These are phyloP conservation scores for Opeltia flavorubescens DNA, from an alignment of 495 filamentous ascomycete genomes.

Conservation along the genomic window DNA sequence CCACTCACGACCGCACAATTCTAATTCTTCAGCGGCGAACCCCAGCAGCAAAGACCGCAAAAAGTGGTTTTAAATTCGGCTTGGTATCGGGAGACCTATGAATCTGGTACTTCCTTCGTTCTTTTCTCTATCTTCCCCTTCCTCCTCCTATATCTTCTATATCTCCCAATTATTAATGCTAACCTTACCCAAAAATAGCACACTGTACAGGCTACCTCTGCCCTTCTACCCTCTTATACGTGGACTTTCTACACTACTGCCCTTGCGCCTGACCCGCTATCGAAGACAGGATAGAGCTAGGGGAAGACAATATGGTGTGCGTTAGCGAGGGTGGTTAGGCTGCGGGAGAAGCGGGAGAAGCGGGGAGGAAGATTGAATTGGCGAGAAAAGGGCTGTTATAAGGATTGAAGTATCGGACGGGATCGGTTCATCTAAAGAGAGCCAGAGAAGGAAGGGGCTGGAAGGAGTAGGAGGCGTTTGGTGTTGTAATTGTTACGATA, in stretches of 20 bases:
- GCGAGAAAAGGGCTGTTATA: constrained; percentile 71
- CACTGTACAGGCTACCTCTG: constrained; percentile 76
- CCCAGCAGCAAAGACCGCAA: constrained; percentile 49
- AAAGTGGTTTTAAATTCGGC: constrained; percentile 65
- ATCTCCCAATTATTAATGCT: constrained; percentile 5
- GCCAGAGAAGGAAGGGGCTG: not conserved
- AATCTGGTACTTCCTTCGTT: constrained; percentile 31
- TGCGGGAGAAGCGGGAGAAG: constrained; percentile 54
- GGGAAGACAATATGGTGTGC: constrained; percentile 68
- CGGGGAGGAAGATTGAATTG: constrained; percentile 64
- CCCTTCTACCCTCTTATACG: constrained; percentile 79
- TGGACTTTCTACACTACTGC: constrained; percentile 87
- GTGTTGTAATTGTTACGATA: no score
- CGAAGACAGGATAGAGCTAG: constrained; percentile 81
- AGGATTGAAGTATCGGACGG: no score
- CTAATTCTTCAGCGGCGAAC: constrained; percentile 52
- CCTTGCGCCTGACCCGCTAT: constrained; percentile 68
- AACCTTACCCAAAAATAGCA: constrained; percentile 25
- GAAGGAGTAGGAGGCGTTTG: not conserved
- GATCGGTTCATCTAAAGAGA: no score
- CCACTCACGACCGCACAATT: constrained; percentile 53
- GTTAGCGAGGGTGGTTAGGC: constrained; percentile 71
- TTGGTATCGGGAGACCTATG: constrained; percentile 63
- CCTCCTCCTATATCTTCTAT: not conserved
- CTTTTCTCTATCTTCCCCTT: not conserved